Base-by-base conservation (phyloP, 2,329 filamentous ascomycete species). In the Elsinoe arachidis region DNA sequence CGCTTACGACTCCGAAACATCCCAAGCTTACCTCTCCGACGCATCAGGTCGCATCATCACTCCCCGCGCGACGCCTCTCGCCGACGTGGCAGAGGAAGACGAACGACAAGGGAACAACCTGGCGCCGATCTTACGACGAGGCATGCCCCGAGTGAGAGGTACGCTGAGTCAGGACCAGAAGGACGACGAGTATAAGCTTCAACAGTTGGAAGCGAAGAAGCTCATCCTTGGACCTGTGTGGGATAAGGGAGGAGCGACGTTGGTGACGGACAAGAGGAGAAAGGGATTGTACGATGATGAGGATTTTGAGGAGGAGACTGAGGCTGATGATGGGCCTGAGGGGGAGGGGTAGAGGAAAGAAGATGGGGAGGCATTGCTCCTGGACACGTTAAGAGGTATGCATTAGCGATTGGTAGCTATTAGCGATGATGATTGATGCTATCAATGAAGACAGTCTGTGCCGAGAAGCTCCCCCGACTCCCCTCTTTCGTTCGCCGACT, bases 191-290 rank as follows among this genome's bases (percentile, higher is more conserved):
- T 68, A 72, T n/a, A 72, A 75, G 56, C 67, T 77, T 17, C 76
- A 78, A 69, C 76, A 75, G 7, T 69, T 82, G 34, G 70, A 75
- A 34, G 70, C 72, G 43, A 75, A 75, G 59, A 82, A 82, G 65
- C 70, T 70, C 51, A 70, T 72, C 19, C 70, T 80, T 61, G 81
- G 81, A 2, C 72, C 77, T 2, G 78, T 76, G 0, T 71, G 83
- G 63, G 80, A 81, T 57, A 71, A 73, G 44, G 76, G 74, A 39
- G 80, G 80, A 3, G 75, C 75, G 39, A 76, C 73, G 19, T 67
- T 84, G 5, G 80, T 76, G 3, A 83, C 76, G 33, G 73, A 76
- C 17, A 74, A 76, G 60, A 73, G 80, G 30, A 73, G 76, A 58
- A 64, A 67, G 58, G 76, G 76, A 0, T 75, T 83, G 55, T 69